Base-by-base conservation (phyloP, 345 rosid genomes). In the Eucalyptus regnans region DNA sequence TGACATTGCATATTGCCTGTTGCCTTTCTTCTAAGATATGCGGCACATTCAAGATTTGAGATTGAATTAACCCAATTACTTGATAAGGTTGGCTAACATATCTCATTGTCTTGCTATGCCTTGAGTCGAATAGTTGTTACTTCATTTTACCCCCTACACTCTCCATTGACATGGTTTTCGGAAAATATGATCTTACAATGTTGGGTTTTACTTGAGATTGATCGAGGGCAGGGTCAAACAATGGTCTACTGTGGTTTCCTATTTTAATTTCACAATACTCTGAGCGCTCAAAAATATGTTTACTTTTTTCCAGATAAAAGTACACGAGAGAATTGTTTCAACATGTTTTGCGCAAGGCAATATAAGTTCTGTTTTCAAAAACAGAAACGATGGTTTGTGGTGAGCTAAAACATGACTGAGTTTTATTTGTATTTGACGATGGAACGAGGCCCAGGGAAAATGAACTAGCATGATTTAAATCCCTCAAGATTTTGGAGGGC, bases 121-220 rank as follows among this genome's bases (percentile, higher is more conserved):
- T 54, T 0, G 7, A 58, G 64, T 58, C 2, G 2, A 58, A 58
- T 25, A 0, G 64, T 58, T 58, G 13, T 58, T 58, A 25, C 64
- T 58, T 25, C n/a, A 58, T 58, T 10, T 58, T 58, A 11, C 64
- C 29, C n/a, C 13, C 64, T 5, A 9, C 29, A 23, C 58, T 52
- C 25, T 52, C 23, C 54, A 52, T 54, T 54, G 60, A 20, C 27
- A 54, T 0, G 12, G n/a, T 58, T 11, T 58, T 58, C 6, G 0
- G 6, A 25, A 58, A 58, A 0, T 58, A 58, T 11, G n/a, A 58
- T 58, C 29, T 23, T 25, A 25, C 64, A 25, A 58, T 10, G n/a
- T 58, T 1, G 64, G 64, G 27, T 54, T 54, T 54, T 54, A 54
- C 0, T 51, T 17, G 54, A 51, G 54, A 17, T 51, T 51, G 54